phyloP scores from a whole-genome alignment of 129 eudicot genomes.

The Cynara cardunculus region DNA sequence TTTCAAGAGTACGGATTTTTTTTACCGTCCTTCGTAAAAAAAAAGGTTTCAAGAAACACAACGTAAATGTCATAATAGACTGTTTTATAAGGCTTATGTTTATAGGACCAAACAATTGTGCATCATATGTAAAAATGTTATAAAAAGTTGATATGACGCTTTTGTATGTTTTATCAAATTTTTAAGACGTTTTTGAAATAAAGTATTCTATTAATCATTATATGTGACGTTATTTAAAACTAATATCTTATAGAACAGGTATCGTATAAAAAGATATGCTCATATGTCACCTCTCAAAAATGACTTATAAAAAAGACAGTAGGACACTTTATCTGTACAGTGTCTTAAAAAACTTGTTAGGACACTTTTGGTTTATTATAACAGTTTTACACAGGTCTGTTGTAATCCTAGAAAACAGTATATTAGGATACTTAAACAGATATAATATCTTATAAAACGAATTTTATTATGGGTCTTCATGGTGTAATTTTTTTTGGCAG shows the following conservation, averaged over 20 bases:
- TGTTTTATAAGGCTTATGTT: background rate
- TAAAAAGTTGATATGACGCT: background rate
- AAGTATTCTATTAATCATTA: too few relatives aligned
- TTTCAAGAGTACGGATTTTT: too few relatives aligned
- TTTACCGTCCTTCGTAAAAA: too few relatives aligned
- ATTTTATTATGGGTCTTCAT: background rate
- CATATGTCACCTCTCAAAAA: background rate
- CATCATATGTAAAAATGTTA: background rate
- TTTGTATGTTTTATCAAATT: background rate
- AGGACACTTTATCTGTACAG: background rate
- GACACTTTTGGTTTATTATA: background rate
- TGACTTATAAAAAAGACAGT: background rate
- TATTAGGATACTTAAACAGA: background rate
- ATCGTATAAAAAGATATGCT: background rate
- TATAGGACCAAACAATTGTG: background rate
- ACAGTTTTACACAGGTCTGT: background rate
- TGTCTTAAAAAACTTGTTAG: background rate
- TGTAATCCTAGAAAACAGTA: background rate
- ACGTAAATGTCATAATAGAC: background rate
- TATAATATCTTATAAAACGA: background rate
- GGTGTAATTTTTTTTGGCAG: constrained; percentile 26
- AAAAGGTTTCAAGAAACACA: too few relatives aligned
- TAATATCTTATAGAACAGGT: background rate
- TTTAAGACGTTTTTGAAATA: background rate
- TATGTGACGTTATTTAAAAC: background rate